phyloP scores from a whole-genome alignment of 805 yeast genomes.

The Spathaspora passalidarum region DNA sequence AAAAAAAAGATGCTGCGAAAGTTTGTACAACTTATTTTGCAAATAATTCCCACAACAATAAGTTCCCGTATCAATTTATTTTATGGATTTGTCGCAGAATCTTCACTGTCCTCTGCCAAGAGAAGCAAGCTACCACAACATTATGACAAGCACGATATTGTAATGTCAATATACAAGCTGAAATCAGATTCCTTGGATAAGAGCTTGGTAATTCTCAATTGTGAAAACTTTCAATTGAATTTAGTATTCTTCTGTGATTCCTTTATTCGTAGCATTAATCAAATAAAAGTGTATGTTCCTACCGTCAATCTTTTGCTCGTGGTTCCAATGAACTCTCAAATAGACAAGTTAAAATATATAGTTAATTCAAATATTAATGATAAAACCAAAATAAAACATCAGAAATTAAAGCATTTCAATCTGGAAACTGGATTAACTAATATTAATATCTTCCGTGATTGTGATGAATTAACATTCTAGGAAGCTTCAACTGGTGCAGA shows the following conservation, averaged over 20 bases:
- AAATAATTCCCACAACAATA: background rate
- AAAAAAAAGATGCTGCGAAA: background rate
- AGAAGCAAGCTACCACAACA: background rate
- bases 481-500: conserved; percentile 6
- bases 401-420: conserved; percentile 4
- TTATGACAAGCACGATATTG: conserved; percentile 1
- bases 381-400: background rate
- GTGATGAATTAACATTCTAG: background rate
- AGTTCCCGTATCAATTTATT: background rate
- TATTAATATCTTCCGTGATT: conserved; percentile 1
- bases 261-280: conserved; percentile 8
- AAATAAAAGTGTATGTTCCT: conserved; percentile 7
- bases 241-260: conserved; percentile 8
- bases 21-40: background rate
- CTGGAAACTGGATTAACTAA: conserved; percentile 4
- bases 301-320: conserved; percentile 5
- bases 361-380: conserved; percentile 3
- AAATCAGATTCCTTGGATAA: conserved; percentile 7
- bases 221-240: conserved; percentile 2
- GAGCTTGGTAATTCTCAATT: conserved; percentile 4
- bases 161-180: conserved; percentile 7
- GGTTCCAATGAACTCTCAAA: conserved; percentile 2
- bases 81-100: conserved; percentile 3
- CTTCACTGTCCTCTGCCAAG: background rate
- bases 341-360: conserved; percentile 6